Percentiles rank a stretch among this genome's conserved stretches.
phyloP scores from a whole-genome alignment of 495 filamentous ascomycete species.

The Geoglossum glabrum region DNA sequence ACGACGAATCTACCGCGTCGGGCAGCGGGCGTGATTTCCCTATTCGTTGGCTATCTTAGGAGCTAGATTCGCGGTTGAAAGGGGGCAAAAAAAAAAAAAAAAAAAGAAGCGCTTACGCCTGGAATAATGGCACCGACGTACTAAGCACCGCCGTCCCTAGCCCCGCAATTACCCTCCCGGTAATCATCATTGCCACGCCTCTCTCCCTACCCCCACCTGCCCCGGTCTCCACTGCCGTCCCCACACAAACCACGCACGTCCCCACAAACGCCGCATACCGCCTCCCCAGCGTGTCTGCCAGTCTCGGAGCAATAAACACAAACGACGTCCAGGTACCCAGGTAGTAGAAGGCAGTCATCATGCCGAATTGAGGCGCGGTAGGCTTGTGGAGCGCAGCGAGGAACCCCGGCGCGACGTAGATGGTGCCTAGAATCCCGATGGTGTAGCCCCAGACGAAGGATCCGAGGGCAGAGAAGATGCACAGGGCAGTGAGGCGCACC shows the following conservation, averaged over 20 bases:
- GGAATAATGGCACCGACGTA: slow-evolving; percentile 34
- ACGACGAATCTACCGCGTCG: slow-evolving; percentile 33
- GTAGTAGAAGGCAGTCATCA: slow-evolving; percentile 37
- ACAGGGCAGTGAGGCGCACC: slow-evolving; percentile 25
- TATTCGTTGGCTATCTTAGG: slow-evolving; percentile 6
- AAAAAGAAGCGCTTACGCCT: slow-evolving; percentile 20
- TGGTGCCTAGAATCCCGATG: slow-evolving; percentile 33
- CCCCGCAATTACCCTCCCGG: slow-evolving; percentile 27
- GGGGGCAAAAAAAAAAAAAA: too few relatives aligned
- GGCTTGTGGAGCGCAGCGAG: slow-evolving; percentile 22
- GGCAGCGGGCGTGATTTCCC: slow-evolving; percentile 31
- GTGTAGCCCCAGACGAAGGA: slow-evolving; percentile 42
- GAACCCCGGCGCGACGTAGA: slow-evolving; percentile 34
- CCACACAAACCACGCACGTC: slow-evolving; percentile 24
- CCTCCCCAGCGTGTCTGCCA: slow-evolving; percentile 28
- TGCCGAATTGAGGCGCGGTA: slow-evolving; percentile 22
- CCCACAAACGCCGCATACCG: slow-evolving; percentile 28
- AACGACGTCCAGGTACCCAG: slow-evolving; percentile 34
- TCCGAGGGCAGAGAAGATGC: slow-evolving; percentile 32
- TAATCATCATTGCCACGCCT: slow-evolving; percentile 12
- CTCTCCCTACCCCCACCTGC: slow-evolving; percentile 11
- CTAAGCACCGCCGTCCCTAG: slow-evolving; percentile 31
- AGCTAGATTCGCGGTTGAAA: too few relatives aligned
- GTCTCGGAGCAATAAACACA: slow-evolving; percentile 28
- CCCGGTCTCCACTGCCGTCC: slow-evolving; percentile 24